phyloP scores from a whole-genome alignment of 257 asterid genomes.

The Anisodus tanguticus region DNA sequence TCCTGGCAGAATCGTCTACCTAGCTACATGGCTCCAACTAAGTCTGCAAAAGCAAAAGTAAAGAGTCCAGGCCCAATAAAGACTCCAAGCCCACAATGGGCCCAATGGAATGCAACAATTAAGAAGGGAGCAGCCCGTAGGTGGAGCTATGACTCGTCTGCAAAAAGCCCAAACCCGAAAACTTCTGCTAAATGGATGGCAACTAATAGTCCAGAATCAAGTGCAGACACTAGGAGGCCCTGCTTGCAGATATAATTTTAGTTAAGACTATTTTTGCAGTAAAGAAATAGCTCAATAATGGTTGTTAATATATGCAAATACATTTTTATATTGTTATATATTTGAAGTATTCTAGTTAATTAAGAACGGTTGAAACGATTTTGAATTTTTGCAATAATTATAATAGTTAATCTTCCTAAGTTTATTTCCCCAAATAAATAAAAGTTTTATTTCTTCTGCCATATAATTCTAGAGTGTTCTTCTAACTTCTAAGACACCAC shows the following conservation, averaged over 20 bases:
- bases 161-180: conserved; percentile 68
- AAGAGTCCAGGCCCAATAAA: conserved; percentile 50
- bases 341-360: neutral
- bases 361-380: neutral
- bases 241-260: conserved; percentile 51
- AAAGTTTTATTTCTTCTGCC: neutral
- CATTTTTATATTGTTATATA: neutral
- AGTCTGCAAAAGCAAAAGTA: conserved; percentile 83
- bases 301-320: neutral
- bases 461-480: no score
- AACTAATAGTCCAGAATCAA: conserved; percentile 63
- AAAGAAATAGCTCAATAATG: neutral
- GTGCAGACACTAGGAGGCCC: conserved; percentile 52
- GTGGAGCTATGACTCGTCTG: conserved; percentile 48
- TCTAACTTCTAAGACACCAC: no score
- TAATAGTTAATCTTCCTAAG: neutral
- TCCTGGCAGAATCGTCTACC: conserved; percentile 48
- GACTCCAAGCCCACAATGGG: conserved; percentile 46
- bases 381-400: neutral
- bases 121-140: conserved; percentile 49
- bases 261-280: conserved; percentile 30
- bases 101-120: conserved; percentile 57
- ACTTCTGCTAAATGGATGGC: conserved; percentile 46
- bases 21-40: conserved; percentile 87
- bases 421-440: neutral